Percentiles rank a stretch among this genome's conserved stretches.
These are phyloP conservation scores for Hymenoscyphus albidus DNA, from an alignment of 2,329 filamentous ascomycete species.

Conservation along the genomic window DNA sequence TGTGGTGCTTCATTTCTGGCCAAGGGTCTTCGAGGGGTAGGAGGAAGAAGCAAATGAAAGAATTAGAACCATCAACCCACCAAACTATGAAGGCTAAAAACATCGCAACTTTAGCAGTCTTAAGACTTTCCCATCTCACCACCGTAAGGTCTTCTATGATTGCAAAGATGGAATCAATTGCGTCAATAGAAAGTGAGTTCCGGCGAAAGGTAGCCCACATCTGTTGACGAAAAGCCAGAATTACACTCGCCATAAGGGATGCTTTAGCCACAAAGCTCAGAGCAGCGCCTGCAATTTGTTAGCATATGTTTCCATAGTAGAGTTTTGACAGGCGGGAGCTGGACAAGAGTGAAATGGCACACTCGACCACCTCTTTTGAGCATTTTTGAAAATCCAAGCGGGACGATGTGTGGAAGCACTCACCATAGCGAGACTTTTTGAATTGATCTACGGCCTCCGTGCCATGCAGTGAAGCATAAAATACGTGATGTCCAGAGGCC, in stretches of 20 bases:
- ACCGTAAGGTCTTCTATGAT: slow-evolving; percentile 8
- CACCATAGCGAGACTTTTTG: slow-evolving; percentile 2
- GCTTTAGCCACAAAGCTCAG: slow-evolving; percentile 7
- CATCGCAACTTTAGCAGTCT: slow-evolving; percentile 7
- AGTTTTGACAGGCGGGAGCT: neutral
- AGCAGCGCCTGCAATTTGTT: neutral
- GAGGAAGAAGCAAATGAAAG: neutral
- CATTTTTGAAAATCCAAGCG: neutral
- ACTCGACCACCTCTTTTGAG: neutral
- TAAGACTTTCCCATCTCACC: slow-evolving; percentile 6
- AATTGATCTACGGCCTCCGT: slow-evolving; percentile 7
- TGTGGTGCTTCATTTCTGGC: neutral
- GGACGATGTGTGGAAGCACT: neutral
- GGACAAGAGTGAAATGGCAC: neutral
- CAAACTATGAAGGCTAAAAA: slow-evolving; percentile 11
- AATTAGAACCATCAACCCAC: slow-evolving; percentile 1
- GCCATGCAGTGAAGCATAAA: slow-evolving; percentile 2
- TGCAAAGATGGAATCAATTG: slow-evolving; percentile 9
- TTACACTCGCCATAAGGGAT: slow-evolving; percentile 8
- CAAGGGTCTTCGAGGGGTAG: neutral
- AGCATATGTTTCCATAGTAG: neutral
- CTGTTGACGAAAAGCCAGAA: slow-evolving; percentile 8
- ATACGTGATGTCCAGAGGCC: slow-evolving; percentile 6
- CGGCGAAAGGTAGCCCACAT: slow-evolving; percentile 11
- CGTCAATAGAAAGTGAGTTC: slow-evolving; percentile 4